Percentiles rank a stretch among this genome's conserved stretches.
Evolutionary conservation across 306 rosid genomes (phyloP).

Genomic region (Begonia peltatifolia): DNA sequence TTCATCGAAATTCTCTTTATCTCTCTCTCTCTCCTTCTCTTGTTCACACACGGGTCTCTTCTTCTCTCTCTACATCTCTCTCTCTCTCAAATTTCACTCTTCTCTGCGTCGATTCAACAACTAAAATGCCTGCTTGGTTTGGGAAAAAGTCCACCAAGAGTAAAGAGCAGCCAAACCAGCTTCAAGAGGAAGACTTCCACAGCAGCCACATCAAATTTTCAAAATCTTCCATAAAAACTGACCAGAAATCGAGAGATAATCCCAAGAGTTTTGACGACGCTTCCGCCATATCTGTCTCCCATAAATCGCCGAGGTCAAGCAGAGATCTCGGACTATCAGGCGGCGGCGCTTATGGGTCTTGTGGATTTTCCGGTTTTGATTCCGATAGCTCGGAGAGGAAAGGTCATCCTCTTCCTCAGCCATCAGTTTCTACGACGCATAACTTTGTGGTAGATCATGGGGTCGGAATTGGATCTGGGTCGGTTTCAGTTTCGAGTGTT

Average conservation of each 20-base stretch:
- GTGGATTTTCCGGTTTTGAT: constrained; percentile 37
- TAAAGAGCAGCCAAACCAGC: constrained; percentile 28
- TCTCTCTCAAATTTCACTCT: background rate
- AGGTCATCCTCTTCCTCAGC: constrained; percentile 64
- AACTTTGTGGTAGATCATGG: constrained; percentile 36
- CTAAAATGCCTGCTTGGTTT: constrained; percentile 91
- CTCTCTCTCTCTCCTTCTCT: background rate
- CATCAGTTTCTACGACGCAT: constrained; percentile 28
- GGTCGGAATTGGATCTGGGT: constrained; percentile 37
- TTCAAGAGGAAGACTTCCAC: background rate
- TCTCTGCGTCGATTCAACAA: background rate
- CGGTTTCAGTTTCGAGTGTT: constrained; percentile 53
- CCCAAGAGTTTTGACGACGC: constrained; percentile 57
- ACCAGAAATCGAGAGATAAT: constrained; percentile 2
- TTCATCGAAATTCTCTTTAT: constrained; percentile 4
- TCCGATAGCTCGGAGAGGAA: constrained; percentile 30
- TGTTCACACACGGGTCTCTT: background rate
- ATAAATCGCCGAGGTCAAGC: constrained; percentile 42
- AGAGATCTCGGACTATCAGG: constrained; percentile 24
- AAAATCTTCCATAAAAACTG: constrained; percentile 26
- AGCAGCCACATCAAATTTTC: constrained; percentile 15
- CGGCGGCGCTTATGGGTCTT: constrained; percentile 12
- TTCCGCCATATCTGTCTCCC: constrained; percentile 11
- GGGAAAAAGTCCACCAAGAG: constrained; percentile 42
- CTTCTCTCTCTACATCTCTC: constrained; percentile 1